These are phyloP conservation scores for Lactarius akahatsu DNA, from an alignment of 768 basidiomycete species.

Conservation along the genomic window DNA sequence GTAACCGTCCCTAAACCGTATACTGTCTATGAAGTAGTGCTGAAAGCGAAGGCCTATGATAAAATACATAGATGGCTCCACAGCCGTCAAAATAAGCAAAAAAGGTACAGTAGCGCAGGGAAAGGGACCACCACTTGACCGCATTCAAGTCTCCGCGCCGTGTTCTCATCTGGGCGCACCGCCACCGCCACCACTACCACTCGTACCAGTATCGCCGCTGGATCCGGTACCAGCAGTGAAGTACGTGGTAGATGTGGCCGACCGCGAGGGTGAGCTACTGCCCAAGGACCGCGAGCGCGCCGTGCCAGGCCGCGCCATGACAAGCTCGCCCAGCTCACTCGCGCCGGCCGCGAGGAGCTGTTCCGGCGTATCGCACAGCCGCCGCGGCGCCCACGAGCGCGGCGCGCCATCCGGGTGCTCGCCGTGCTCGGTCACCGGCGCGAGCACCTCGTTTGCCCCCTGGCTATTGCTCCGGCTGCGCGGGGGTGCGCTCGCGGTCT, in stretches of 20 bases:
- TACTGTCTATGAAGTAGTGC: not conserved
- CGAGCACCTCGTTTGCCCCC: slow-evolving; percentile 19
- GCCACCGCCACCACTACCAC: not conserved
- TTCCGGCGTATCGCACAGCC: slow-evolving; percentile 6
- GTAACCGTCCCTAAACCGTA: not conserved
- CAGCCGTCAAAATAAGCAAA: not conserved
- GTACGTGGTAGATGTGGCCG: slow-evolving; percentile 11
- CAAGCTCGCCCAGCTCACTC: slow-evolving; percentile 20
- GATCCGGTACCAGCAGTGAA: slow-evolving; percentile 13
- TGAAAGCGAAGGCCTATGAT: not conserved
- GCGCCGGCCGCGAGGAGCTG: not conserved
- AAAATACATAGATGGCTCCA: not conserved
- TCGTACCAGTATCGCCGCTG: not conserved
- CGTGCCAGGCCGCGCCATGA: not conserved
- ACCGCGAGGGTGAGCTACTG: slow-evolving; percentile 5
- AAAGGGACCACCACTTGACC: not conserved
- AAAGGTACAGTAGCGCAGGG: not conserved
- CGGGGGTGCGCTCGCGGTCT: not conserved
- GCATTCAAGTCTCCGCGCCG: not conserved
- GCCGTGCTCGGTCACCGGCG: slow-evolving; percentile 28
- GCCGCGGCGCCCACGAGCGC: not conserved
- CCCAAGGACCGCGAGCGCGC: slow-evolving; percentile 17
- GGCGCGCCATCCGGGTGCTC: slow-evolving; percentile 6
- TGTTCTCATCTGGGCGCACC: slow-evolving; percentile 2
- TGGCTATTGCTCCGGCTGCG: slow-evolving; percentile 27